phyloP scores from a whole-genome alignment of 257 asterid species.

The Solanum okadae region DNA sequence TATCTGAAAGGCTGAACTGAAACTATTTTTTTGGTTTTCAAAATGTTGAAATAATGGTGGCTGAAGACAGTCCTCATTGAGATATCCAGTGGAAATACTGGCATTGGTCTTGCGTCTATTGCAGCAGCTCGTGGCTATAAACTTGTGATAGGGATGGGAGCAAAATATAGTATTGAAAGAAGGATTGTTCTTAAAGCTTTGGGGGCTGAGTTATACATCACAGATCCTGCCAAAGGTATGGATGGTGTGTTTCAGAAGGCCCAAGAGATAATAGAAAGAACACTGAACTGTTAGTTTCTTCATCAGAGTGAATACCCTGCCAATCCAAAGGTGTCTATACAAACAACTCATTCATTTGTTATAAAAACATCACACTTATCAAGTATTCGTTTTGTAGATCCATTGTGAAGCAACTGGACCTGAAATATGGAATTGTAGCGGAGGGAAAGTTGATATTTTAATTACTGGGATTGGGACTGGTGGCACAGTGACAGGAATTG shows the following conservation, averaged over 20 bases:
- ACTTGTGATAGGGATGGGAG: conserved; percentile 26
- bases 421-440: conserved; percentile 28
- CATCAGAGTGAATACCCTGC: conserved; percentile 28
- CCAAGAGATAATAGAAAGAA: conserved; percentile 18
- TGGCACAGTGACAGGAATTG: conserved; percentile 40
- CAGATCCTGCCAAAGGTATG: conserved; percentile 22
- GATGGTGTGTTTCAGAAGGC: conserved; percentile 17
- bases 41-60: not conserved
- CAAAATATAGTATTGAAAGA: conserved; percentile 25
- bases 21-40: not conserved
- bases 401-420: conserved; percentile 46
- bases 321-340: conserved; percentile 25
- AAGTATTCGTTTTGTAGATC: conserved; percentile 10
- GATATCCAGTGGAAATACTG: conserved; percentile 39
- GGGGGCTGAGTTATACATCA: conserved; percentile 27
- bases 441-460: conserved; percentile 26
- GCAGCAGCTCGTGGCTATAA: conserved; percentile 35
- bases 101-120: conserved; percentile 38
- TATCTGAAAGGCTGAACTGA: not conserved
- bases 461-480: conserved; percentile 45
- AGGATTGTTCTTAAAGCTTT: conserved; percentile 34
- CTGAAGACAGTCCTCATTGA: conserved; percentile 31
- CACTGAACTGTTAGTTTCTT: conserved; percentile 20
- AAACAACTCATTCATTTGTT: not conserved
- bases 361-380: not conserved